Evolutionary conservation across 2,329 filamentous ascomycete genomes (phyloP), one percentile per base, ranked within the genome.

Genomic region (Plenodomus biglobosus): DNA sequence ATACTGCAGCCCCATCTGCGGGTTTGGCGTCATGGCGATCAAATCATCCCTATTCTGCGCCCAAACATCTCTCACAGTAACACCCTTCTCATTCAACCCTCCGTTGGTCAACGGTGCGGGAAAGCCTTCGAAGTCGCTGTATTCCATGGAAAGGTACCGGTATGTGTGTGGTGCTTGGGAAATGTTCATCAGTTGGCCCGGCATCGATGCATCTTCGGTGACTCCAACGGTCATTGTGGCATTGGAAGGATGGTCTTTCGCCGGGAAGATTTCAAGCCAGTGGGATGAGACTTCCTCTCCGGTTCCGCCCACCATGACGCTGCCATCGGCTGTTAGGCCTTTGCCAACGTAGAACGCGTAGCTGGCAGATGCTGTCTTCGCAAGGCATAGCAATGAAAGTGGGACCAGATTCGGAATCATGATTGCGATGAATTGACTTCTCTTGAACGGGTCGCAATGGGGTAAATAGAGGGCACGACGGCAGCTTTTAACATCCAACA

Each of bases 291-390:
- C 75, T 53, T 78, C 75, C 50, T 78, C 76, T 38, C 75, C 76
- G 3, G 75, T 78, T 18, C 76, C 75, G 50, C 75, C 75, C 17
- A 78, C 61, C 37, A 77, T 65, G 20, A 78, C 74, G 30, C 68
- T 71, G 22, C 73, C 74, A 50, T 74, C 70, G 13, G 67, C 61
- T 0, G 76, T 77, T 50, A 78, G 70, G 34, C 70, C 66, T 50
- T 76, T 76, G 50, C 76, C 76, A 16, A 78, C 74, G 43, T 77
- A 78, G 59, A 78, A 77, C 13, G 73, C 75, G 58, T 78, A 77
- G 62, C 76, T 78, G n/a, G 73, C 73, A n/a, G 44, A 42, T 5
- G 50, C 38, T 1, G 50, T 50, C 11, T 57, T 47, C 1, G 48
- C 36, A 27, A 61, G 37, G 18, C 52, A 34, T 10, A 56, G 44